These are phyloP conservation scores for Lophiostoma macrostomum DNA, from an alignment of 495 filamentous ascomycete genomes.

Conservation along the genomic window DNA sequence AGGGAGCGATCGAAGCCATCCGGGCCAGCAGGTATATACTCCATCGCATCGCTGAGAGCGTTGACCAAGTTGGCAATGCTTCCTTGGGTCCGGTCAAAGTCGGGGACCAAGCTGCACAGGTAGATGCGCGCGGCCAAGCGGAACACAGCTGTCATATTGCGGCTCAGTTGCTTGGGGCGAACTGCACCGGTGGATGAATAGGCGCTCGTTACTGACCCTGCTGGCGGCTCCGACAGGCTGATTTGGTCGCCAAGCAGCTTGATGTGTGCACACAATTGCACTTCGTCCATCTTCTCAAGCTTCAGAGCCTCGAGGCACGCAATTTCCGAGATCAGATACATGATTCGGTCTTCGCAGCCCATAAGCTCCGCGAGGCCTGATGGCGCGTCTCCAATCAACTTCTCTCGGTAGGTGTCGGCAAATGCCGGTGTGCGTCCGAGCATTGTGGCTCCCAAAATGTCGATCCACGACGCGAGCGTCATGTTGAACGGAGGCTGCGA, in stretches of 20 bases:
- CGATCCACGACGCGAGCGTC: conserved; percentile 93
- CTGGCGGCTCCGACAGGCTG: conserved; percentile 63
- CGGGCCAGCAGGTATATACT: conserved; percentile 75
- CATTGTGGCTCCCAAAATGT: conserved; percentile 94
- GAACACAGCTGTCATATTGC: conserved; percentile 86
- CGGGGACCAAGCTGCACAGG: conserved; percentile 88
- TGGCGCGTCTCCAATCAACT: conserved; percentile 70
- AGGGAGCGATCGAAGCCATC: conserved; percentile 86
- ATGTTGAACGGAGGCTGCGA: conserved; percentile 86
- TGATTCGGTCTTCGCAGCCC: conserved; percentile 95
- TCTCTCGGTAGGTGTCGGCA: conserved; percentile 86
- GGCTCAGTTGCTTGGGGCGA: conserved; percentile 72
- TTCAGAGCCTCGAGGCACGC: conserved; percentile 91
- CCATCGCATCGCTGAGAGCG: conserved; percentile 65
- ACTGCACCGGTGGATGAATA: conserved; percentile 65
- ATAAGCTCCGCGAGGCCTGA: conserved; percentile 87
- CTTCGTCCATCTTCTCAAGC: conserved; percentile 72
- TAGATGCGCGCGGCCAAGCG: conserved; percentile 91
- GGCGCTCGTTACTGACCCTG: conserved; percentile 35
- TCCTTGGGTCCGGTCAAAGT: conserved; percentile 67
- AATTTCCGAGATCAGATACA: conserved; percentile 98
- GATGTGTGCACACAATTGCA: conserved; percentile 81
- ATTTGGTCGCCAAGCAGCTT: conserved; percentile 77
- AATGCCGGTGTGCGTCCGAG: conserved; percentile 78
- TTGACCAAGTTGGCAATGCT: conserved; percentile 71